phyloP scores from a whole-genome alignment of 176 grass and related monocot genomes.

The Cenchrus fungigraminus region DNA sequence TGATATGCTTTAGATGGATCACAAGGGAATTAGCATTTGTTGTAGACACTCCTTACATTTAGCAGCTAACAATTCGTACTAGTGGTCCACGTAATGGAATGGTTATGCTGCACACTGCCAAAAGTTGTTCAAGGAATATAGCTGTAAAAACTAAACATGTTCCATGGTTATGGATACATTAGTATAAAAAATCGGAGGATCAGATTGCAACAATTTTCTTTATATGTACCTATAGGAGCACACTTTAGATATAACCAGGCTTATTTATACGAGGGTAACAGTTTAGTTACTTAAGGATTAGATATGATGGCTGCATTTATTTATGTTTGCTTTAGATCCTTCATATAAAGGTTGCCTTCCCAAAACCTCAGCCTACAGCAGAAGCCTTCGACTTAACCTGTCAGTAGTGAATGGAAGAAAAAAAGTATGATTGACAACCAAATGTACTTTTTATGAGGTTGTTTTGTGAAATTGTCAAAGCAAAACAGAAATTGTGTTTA shows the following conservation, averaged over 20 bases:
- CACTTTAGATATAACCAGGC: neutral
- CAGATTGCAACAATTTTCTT: neutral
- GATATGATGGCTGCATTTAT: neutral
- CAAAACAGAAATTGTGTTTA: neutral
- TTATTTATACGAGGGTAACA: neutral
- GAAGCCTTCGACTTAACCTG: neutral
- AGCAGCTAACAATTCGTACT: conserved; percentile 29
- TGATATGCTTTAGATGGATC: conserved; percentile 30
- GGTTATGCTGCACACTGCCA: conserved; percentile 24
- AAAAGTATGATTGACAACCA: neutral
- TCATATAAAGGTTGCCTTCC: neutral
- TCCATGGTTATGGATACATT: neutral
- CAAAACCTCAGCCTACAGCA: neutral
- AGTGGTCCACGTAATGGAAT: conserved; percentile 26
- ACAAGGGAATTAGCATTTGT: conserved; percentile 3
- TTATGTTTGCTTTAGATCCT: conserved; percentile 23
- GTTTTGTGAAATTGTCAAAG: neutral
- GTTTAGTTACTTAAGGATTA: neutral
- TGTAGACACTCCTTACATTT: conserved; percentile 29
- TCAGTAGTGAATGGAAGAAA: neutral
- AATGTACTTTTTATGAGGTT: neutral
- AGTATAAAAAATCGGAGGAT: neutral
- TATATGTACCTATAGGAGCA: neutral
- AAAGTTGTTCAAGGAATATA: conserved; percentile 13
- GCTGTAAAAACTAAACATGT: conserved; percentile 17